phyloP scores from a whole-genome alignment of 2,329 filamentous ascomycete species.

The Exophiala phaeomuriformis region DNA sequence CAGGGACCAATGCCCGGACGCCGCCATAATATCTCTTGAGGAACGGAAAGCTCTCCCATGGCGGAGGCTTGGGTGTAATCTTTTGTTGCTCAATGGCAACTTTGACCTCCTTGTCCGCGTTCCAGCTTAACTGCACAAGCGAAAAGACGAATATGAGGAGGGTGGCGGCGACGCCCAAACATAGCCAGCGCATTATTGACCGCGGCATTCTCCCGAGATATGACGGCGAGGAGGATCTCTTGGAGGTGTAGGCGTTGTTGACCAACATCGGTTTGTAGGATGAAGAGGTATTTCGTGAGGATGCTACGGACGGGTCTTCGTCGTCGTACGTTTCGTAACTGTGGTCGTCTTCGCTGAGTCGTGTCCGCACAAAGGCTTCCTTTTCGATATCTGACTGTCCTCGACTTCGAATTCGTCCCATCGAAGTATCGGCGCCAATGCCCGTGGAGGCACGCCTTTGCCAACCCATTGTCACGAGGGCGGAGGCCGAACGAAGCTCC shows the following conservation, averaged over 20 bases:
- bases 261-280: conserved; percentile 37
- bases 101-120: conserved; percentile 57
- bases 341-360: conserved; percentile 13
- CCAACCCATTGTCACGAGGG: conserved; percentile 23
- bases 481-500: conserved; percentile 8
- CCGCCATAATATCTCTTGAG: conserved; percentile 86
- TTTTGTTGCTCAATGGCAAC: conserved; percentile 38
- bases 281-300: conserved; percentile 47
- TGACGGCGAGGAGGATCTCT: conserved; percentile 30
- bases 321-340: conserved; percentile 16
- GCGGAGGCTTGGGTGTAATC: conserved; percentile 45
- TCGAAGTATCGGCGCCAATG: conserved; percentile 15
- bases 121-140: conserved; percentile 65
- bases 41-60: conserved; percentile 83
- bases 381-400: conserved; percentile 26
- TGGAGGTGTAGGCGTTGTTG: conserved; percentile 31
- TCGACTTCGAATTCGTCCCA: conserved; percentile 21
- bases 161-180: conserved; percentile 59
- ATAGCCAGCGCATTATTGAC: conserved; percentile 70
- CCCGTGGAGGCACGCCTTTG: conserved; percentile 22
- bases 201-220: conserved; percentile 59
- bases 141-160: conserved; percentile 70
- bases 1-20: conserved; percentile 61
- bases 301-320: conserved; percentile 38
- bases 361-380: conserved; percentile 11